Conservation (phyloP, 306 rosid species). For the Quercus berberidifolia region DNA sequence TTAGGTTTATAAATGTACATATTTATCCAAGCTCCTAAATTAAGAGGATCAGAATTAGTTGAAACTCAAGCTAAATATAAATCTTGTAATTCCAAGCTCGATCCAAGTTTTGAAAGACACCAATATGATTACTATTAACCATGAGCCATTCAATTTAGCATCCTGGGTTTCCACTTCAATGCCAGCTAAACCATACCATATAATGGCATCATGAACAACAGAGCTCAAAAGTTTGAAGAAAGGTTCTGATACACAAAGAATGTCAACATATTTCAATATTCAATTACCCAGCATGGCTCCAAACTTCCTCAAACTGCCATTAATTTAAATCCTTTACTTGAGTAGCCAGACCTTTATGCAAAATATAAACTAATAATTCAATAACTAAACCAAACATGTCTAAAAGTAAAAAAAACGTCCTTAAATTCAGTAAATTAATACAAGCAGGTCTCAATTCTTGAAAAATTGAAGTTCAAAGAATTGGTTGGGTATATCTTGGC, state of each 20-base stretch:
- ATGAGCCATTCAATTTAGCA: not conserved
- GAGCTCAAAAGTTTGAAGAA: not conserved
- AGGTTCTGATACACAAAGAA: not conserved
- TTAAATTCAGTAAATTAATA: conserved; percentile 1
- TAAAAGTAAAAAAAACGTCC: not conserved
- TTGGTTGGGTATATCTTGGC: not conserved
- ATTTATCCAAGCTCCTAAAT: not conserved
- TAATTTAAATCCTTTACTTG: not conserved
- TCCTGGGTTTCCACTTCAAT: not conserved
- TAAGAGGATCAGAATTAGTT: not conserved
- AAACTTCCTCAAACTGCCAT: not conserved
- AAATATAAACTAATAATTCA: not conserved
- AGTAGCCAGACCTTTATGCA: not conserved
- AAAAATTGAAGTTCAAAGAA: conserved; percentile 1
- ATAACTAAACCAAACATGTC: not conserved
- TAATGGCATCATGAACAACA: not conserved
- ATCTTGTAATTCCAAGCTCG: not conserved
- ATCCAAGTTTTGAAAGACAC: not conserved
- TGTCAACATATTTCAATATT: not conserved
- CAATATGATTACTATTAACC: not conserved
- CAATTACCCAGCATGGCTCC: not conserved
- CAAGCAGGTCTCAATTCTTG: not conserved
- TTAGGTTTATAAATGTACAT: not conserved
- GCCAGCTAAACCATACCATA: not conserved
- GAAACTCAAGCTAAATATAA: not conserved